A percentile compares a stretch with the other conserved stretches of the same genome.
phyloP scores from a whole-genome alignment of 805 yeast genomes.

The Hanseniaspora occidentalis region DNA sequence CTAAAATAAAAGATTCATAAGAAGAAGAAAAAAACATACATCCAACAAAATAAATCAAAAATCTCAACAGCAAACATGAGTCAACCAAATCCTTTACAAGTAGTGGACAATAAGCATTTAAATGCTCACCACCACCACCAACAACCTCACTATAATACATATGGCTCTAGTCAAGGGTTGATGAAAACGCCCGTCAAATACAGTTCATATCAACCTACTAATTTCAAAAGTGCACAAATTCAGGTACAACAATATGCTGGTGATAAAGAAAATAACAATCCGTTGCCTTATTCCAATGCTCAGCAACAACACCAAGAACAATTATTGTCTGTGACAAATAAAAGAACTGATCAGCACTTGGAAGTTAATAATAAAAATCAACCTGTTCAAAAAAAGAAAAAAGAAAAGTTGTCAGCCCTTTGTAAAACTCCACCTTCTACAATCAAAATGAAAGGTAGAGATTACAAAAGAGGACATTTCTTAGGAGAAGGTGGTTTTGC shows the following conservation, averaged over 20 bases:
- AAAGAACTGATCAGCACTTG: slow-evolving; percentile 11
- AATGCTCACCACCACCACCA: slow-evolving; percentile 19
- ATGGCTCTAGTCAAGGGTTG: background rate
- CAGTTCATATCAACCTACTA: background rate
- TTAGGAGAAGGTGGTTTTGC: slow-evolving; percentile 99
- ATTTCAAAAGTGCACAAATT: background rate
- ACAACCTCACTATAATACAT: too few relatives aligned
- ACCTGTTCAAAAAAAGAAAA: slow-evolving; percentile 47
- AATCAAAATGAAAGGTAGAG: slow-evolving; percentile 81
- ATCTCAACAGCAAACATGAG: background rate
- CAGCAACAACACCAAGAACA: slow-evolving; percentile 1
- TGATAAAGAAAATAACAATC: slow-evolving; percentile 14
- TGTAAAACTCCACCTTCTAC: slow-evolving; percentile 96
- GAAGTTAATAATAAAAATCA: slow-evolving; percentile 11
- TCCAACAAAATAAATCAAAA: background rate
- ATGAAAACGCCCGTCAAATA: slow-evolving; percentile 15
- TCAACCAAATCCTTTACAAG: slow-evolving; percentile 19
- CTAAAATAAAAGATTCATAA: too few relatives aligned
- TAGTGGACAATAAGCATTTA: slow-evolving; percentile 23
- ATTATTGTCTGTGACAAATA: too few relatives aligned
- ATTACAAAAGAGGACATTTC: slow-evolving; percentile 80
- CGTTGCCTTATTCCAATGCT: slow-evolving; percentile 4
- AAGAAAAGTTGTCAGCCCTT: slow-evolving; percentile 77
- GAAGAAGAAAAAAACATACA: background rate
- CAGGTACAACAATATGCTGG: background rate